Conservation (phyloP, 257 asterid genomes). For the Nicotiana benthamiana region DNA sequence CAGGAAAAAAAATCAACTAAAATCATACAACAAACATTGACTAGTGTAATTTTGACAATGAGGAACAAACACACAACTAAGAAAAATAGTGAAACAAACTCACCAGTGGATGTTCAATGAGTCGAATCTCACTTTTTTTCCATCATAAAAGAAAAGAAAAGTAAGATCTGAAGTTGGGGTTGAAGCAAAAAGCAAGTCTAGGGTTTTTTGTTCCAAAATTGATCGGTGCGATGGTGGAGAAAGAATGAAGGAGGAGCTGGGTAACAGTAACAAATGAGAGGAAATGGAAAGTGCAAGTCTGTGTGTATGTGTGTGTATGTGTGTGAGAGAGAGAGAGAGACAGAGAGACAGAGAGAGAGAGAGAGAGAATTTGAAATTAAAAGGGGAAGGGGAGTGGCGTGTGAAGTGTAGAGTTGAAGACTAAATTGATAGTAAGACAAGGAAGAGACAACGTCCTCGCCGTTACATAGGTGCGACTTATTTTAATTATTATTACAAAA, state of each 20-base stretch:
- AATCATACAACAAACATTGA: neutral
- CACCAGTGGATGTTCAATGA: slow-evolving; percentile 27
- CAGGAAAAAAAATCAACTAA: neutral
- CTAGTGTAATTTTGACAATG: slow-evolving; percentile 6
- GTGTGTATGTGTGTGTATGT: too few species aligned
- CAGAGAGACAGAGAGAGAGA: too few species aligned
- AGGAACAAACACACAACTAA: neutral
- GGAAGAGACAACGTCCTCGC: slow-evolving; percentile 8
- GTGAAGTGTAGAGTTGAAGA: neutral
- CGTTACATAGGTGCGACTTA: neutral
- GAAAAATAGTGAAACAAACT: slow-evolving; percentile 7
- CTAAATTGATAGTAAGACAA: neutral
- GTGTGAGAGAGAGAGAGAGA: too few species aligned
- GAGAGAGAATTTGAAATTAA: neutral
- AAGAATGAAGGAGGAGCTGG: slow-evolving; percentile 1
- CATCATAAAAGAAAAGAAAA: neutral
- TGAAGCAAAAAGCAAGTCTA: neutral
- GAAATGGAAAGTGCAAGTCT: neutral
- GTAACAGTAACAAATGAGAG: neutral
- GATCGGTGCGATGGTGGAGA: slow-evolving; percentile 6
- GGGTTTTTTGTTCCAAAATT: neutral
- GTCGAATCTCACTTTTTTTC: neutral
- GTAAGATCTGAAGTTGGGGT: slow-evolving; percentile 14
- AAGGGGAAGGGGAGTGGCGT: neutral
- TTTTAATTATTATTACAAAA: neutral